phyloP scores from a whole-genome alignment of 2,329 filamentous ascomycete species.

The Botrytis cinerea region DNA sequence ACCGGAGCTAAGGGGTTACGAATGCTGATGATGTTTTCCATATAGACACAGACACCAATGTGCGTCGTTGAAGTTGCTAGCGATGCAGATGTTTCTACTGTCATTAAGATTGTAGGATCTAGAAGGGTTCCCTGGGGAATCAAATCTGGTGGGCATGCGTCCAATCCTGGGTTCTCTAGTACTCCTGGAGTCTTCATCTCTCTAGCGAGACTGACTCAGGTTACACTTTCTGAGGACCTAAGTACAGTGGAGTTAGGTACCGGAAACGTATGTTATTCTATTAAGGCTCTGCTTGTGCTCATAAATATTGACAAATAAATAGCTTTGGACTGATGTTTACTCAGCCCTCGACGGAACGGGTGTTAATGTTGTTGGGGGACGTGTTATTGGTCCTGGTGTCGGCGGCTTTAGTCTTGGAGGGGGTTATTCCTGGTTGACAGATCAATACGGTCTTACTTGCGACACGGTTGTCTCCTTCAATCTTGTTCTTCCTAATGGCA shows the following conservation, averaged over 20 bases:
- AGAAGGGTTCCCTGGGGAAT: constrained; percentile 41
- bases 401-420: constrained; percentile 43
- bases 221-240: constrained; percentile 26
- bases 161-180: constrained; percentile 32
- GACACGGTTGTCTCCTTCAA: constrained; percentile 38
- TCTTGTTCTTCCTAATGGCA: constrained; percentile 40
- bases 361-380: constrained; percentile 30
- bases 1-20: not conserved
- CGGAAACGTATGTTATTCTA: constrained; percentile 29
- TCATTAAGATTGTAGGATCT: constrained; percentile 35
- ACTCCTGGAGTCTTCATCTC: constrained; percentile 35
- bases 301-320: not conserved
- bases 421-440: constrained; percentile 39
- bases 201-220: constrained; percentile 24
- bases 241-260: constrained; percentile 28
- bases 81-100: constrained; percentile 35
- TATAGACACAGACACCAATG: constrained; percentile 29
- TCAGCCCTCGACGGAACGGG: constrained; percentile 24
- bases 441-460: constrained; percentile 42
- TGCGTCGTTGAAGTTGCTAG: constrained; percentile 39
- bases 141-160: constrained; percentile 45
- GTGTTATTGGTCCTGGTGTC: constrained; percentile 39
- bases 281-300: not conserved
- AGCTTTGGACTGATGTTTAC: constrained; percentile 32
- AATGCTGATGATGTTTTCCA: not conserved